Evolutionary conservation across 352 stramenopile species (phyloP).

Genomic region (Globisporangium cystogenes): DNA sequence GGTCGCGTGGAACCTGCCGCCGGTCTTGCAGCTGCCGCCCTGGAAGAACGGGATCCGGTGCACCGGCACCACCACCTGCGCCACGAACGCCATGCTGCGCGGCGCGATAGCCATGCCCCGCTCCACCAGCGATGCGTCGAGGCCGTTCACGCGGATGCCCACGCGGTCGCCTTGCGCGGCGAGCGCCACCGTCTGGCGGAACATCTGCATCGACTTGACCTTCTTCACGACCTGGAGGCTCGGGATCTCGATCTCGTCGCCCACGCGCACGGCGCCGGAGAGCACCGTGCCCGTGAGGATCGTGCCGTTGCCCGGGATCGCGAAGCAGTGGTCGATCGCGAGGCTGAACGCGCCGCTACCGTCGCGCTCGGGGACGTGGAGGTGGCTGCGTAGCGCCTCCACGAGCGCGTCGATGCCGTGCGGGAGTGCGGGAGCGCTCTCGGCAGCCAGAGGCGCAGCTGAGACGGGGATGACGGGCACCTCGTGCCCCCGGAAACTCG

Average conservation of each 20-base stretch:
- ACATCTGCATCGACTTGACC: conserved; percentile 98
- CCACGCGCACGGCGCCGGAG: conserved; percentile 77
- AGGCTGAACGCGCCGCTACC: conserved; percentile 83
- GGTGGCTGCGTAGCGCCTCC: conserved; percentile 19
- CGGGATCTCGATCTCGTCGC: conserved; percentile 94
- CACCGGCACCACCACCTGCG: conserved; percentile 48
- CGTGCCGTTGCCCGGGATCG: conserved; percentile 95
- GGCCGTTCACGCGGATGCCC: conserved; percentile 89
- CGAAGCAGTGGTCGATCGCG: conserved; percentile 98
- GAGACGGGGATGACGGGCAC: conserved; percentile 86
- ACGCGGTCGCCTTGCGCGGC: conserved; percentile 94
- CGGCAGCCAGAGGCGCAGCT: conserved; percentile 23
- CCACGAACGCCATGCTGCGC: conserved; percentile 37
- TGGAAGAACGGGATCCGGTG: conserved; percentile 58
- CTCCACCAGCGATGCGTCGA: conserved; percentile 60
- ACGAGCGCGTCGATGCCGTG: conserved; percentile 79
- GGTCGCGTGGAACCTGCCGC: conserved; percentile 66
- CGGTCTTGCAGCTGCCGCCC: conserved; percentile 37
- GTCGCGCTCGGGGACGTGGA: conserved; percentile 40
- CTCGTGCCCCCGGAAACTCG: conserved; percentile 8
- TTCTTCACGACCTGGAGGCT: conserved; percentile 82
- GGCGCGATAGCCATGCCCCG: conserved; percentile 54
- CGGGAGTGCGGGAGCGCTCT: neutral
- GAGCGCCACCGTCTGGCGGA: conserved; percentile 82
- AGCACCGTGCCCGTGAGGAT: conserved; percentile 96